Evolutionary conservation across 116 monocot species (phyloP), one percentile per base, ranked within the genome.

Genomic region (Phalaenopsis hybrid): DNA sequence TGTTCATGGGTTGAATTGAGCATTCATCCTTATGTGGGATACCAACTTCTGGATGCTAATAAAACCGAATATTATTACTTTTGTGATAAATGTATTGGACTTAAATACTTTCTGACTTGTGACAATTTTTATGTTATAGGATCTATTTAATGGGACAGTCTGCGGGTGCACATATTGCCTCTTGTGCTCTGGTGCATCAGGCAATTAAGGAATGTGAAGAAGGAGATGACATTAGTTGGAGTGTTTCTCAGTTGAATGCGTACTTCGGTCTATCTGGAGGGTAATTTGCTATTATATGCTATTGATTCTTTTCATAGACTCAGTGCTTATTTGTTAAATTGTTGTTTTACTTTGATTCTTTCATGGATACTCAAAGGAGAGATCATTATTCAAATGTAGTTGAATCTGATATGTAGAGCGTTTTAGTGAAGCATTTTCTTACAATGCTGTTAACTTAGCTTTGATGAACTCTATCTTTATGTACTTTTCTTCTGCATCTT

Each of bases 131-230:
- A 52, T 57, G 52, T 33, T 81, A 23, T 77, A 98, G 98, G 91
- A 87, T 98, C 57, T 98, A 93, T 86, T 81, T 98, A 74, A 84
- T 93, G 86, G 98, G 98, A 21, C 98, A 98, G 79, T 98, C 98
- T 46, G 98, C 98, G 45, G 98, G 98, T 81, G 95, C 98, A 44
- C 98, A 98, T 90, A 94, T 98, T 85, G 90, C 98, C 77, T 91
- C 95, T 25, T 98, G 93, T 88, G 57, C 92, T 85, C 89, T 98
- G 33, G 31, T 98, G 41, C 80, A 92, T 68, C 93, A 98, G 79
- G 95, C 93, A 83, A 90, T 89, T 67, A 92, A 88, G 87, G 95
- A 98, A 84, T 83, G 82, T 79, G 88, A 87, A 77, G 92, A 91
- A 85, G 55, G 16, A 55, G 90, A 87, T 86, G 95, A 89, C 55